Conservation (phyloP, 225 moss, liverwort and hornwort species). For the Lunularia cruciata region DNA sequence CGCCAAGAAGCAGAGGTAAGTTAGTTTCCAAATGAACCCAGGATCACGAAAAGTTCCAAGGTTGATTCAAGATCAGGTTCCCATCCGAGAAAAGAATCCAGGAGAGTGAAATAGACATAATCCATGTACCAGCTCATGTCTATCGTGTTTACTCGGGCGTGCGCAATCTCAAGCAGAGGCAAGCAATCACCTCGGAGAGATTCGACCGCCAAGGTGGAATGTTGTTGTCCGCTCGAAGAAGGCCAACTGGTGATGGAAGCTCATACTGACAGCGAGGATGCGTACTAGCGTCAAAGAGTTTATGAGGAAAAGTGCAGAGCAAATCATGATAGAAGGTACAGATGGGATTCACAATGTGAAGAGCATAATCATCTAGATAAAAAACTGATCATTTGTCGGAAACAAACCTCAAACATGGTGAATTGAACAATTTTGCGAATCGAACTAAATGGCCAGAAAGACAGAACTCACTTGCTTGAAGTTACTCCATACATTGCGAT, state of each 20-base stretch:
- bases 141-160: no score
- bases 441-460: background rate
- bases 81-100: no score
- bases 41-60: background rate
- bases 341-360: no score
- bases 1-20: background rate
- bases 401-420: no score
- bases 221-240: conserved; percentile 96
- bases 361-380: no score
- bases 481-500: conserved; percentile 95
- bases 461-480: conserved; percentile 72
- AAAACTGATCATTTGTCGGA: no score
- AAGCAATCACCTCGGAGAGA: conserved; percentile 57
- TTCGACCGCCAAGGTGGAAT: conserved; percentile 87
- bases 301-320: no score
- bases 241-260: conserved; percentile 67
- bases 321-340: no score
- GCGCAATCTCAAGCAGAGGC: background rate
- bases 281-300: no score
- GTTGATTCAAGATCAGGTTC: background rate
- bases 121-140: no score
- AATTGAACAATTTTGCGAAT: no score
- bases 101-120: no score
- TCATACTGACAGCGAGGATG: conserved; percentile 60
- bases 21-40: background rate